Conservation (phyloP, 805 yeast species). For the Naumovozyma dairenensis region DNA sequence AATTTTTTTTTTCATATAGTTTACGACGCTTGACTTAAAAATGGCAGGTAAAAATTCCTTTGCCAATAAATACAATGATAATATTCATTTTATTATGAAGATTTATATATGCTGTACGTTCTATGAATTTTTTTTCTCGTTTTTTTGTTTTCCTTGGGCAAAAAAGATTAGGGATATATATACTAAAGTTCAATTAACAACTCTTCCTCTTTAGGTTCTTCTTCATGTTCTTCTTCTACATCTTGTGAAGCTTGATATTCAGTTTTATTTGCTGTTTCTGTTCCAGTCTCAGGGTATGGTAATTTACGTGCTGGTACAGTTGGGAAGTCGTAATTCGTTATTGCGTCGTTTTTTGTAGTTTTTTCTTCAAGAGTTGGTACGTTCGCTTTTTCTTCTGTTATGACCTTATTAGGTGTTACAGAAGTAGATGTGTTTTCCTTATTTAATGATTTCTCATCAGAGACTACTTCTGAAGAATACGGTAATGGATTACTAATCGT, state of each 20-base stretch:
- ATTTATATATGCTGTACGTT: no score
- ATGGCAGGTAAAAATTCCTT: no score
- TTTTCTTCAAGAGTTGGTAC: constrained; percentile 1
- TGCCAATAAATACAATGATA: no score
- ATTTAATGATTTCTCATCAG: no score
- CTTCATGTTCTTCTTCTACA: constrained; percentile 14
- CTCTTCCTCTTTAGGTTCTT: constrained; percentile 17
- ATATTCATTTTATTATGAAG: no score
- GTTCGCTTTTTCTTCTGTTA: constrained; percentile 5
- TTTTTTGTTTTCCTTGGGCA: no score
- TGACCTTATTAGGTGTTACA: constrained; percentile 21
- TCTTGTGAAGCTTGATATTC: constrained; percentile 1
- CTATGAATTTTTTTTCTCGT: no score
- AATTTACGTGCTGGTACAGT: constrained; percentile 31
- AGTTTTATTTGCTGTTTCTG: neutral
- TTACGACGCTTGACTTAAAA: no score
- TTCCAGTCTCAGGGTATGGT: constrained; percentile 5
- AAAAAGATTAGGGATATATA: neutral
- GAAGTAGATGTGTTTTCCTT: no score
- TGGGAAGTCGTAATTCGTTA: constrained; percentile 34
- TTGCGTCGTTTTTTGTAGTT: constrained; percentile 9
- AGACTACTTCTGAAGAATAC: neutral
- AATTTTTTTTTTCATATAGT: no score
- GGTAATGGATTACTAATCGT: no score
- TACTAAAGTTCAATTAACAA: constrained; percentile 24